Percentiles rank a stretch among this genome's conserved stretches.
These are phyloP conservation scores for Noccaea bulbosa DNA, from an alignment of 345 rosid genomes.

Conservation along the genomic window DNA sequence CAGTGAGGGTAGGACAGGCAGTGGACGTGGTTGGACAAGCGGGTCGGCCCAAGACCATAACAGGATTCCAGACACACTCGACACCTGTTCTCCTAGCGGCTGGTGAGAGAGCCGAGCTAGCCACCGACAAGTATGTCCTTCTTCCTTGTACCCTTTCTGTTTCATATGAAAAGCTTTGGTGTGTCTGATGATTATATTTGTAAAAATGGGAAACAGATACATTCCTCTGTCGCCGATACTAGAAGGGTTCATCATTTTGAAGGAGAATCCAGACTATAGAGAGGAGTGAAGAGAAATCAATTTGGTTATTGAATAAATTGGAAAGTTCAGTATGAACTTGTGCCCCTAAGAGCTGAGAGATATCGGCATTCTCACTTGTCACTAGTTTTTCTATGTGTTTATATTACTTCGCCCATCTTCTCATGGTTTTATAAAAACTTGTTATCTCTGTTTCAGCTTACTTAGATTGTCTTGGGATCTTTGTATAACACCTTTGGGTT, in stretches of 20 bases:
- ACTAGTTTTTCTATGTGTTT: constrained; percentile 9
- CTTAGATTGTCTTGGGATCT: constrained; percentile 8
- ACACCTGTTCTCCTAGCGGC: constrained; percentile 96
- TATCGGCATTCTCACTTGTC: background rate
- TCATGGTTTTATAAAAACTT: background rate
- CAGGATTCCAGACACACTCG: constrained; percentile 95
- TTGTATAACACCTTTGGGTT: background rate
- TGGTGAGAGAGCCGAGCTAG: constrained; percentile 93
- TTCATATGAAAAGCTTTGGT: background rate
- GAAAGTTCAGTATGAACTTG: background rate
- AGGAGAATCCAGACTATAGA: constrained; percentile 78
- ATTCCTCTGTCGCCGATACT: constrained; percentile 87
- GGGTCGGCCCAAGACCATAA: constrained; percentile 93
- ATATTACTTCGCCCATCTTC: background rate
- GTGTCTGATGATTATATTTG: constrained; percentile 8
- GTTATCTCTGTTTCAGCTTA: background rate
- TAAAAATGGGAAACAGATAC: constrained; percentile 55
- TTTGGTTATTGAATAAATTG: background rate
- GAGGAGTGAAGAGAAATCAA: constrained; percentile 52
- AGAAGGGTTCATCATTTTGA: constrained; percentile 87
- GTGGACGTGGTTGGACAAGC: constrained; percentile 98
- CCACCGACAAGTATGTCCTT: constrained; percentile 78
- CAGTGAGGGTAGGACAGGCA: constrained; percentile 95
- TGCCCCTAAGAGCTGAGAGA: background rate
- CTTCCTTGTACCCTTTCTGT: background rate